A percentile compares a stretch with the other conserved stretches of the same genome.
These are phyloP conservation scores for Bassia scoparia DNA, from an alignment of 148 eudicot species.

Conservation along the genomic window DNA sequence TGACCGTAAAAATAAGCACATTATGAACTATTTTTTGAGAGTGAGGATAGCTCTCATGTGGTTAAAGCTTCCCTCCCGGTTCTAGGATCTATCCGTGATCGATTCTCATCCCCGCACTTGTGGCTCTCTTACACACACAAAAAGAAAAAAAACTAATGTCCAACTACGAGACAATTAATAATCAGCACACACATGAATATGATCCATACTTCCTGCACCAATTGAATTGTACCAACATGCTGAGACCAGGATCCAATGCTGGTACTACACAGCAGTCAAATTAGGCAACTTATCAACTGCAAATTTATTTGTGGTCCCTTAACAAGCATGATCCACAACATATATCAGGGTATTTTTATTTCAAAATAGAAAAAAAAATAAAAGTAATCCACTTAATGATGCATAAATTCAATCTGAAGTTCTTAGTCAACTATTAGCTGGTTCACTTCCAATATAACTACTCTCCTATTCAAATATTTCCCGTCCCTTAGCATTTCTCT, in stretches of 20 bases:
- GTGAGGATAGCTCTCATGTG: too few species aligned
- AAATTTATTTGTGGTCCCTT: slow-evolving; percentile 92
- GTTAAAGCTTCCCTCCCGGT: too few species aligned
- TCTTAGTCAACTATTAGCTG: background rate
- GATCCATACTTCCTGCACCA: slow-evolving; percentile 75
- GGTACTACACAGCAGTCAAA: slow-evolving; percentile 55
- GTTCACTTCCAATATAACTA: background rate
- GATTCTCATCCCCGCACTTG: too few species aligned
- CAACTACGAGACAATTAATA: background rate
- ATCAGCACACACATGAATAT: slow-evolving; percentile 7
- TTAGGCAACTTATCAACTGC: slow-evolving; percentile 73
- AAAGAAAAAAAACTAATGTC: too few species aligned
- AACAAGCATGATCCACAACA: slow-evolving; percentile 23
- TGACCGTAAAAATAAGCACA: too few species aligned
- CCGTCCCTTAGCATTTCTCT: background rate
- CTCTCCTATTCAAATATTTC: background rate
- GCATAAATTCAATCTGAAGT: background rate
- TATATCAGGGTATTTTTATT: slow-evolving; percentile 3
- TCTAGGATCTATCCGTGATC: too few species aligned
- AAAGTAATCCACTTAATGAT: background rate
- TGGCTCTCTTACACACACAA: too few species aligned
- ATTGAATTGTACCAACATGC: slow-evolving; percentile 95
- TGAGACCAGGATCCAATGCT: slow-evolving; percentile 77
- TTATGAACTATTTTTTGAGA: too few species aligned
- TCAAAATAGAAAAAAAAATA: background rate